Base-by-base conservation (phyloP, 2,329 filamentous ascomycete species). In the Plectosphaerella sp. region DNA sequence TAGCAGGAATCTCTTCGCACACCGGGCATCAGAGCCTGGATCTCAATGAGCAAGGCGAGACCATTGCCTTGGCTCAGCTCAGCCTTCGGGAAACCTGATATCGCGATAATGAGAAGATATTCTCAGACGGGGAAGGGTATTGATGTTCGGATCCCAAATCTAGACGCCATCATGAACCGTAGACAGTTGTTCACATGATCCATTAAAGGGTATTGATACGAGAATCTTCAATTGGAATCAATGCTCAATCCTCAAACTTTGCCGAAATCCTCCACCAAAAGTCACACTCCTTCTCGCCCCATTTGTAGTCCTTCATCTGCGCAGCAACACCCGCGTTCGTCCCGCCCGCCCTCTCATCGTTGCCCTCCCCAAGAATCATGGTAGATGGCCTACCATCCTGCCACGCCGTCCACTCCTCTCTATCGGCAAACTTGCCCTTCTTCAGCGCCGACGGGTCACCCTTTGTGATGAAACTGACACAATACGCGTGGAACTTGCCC, bases 301-400 rank as follows among this genome's bases (percentile, higher is more conserved):
- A 78, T 14, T 61, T 63, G 59, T 73, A 73, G 20, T 67, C 61
- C 6, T 64, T 58, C 56, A 75, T 60, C 53, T 72, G 59, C 4
- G 75, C 73, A 7, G 72, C 58, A 20, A 68, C 61, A 1, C 71
- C 73, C 18, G 58, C 48, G 3, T 58, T 54, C 2, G 36, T 59
- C 0, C 75, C 76, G 0, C 76, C 75, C 43, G 73, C 73, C 8
- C 72, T 61, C 55, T 79, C 75, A 57, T 78, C 70, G 56, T 78
- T 79, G 0, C 70, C 75, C 36, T 73, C 64, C 1, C 76, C 75
- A 20, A 79, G 65, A 0, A 73, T 54, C 73, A 79, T 74, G 1
- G 72, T 68, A 22, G 61, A 56, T 1, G 62, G 61, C 39, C 64
- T 60, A 1, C 61, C 61, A 1, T 56, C 52, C 4, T 58, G 61